A percentile compares a stretch with the other conserved stretches of the same genome.
Conservation (phyloP, 495 filamentous ascomycete species). For the Talaromyces thailandensis region DNA sequence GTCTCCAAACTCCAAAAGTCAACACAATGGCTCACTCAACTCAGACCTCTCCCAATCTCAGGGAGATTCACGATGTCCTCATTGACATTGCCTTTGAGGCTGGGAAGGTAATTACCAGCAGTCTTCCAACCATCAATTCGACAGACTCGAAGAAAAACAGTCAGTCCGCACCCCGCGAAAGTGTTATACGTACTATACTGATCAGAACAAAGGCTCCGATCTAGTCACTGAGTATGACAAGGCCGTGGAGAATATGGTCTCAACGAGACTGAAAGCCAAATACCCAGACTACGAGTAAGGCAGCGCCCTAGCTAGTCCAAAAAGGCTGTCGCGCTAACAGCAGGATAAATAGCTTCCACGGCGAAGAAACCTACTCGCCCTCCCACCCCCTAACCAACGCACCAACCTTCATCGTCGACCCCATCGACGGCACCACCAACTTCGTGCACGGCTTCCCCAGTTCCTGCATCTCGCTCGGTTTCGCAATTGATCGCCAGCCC, state of each 20-base stretch:
- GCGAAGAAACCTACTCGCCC: conserved; percentile 77
- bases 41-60: conserved; percentile 42
- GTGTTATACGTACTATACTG: not conserved
- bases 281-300: conserved; percentile 57
- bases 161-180: conserved; percentile 23
- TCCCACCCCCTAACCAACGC: conserved; percentile 51
- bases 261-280: conserved; percentile 45
- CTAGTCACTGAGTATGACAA: conserved; percentile 83
- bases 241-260: conserved; percentile 71
- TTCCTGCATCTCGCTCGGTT: conserved; percentile 75
- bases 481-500: conserved; percentile 53
- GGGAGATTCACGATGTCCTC: conserved; percentile 74
- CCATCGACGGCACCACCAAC: conserved; percentile 85
- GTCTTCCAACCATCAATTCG: conserved; percentile 54
- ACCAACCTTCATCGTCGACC: conserved; percentile 84
- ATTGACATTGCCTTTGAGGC: conserved; percentile 66
- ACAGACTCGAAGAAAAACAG: conserved; percentile 81
- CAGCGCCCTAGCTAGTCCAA: not conserved
- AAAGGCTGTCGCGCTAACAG: not conserved
- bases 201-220: conserved; percentile 51
- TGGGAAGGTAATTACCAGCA: conserved; percentile 71
- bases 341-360: conserved; percentile 46
- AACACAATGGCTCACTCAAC: not conserved
- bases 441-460: conserved; percentile 77
- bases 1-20: not conserved